Conservation (phyloP, 805 yeast species). For the Schwanniomyces sp. region DNA sequence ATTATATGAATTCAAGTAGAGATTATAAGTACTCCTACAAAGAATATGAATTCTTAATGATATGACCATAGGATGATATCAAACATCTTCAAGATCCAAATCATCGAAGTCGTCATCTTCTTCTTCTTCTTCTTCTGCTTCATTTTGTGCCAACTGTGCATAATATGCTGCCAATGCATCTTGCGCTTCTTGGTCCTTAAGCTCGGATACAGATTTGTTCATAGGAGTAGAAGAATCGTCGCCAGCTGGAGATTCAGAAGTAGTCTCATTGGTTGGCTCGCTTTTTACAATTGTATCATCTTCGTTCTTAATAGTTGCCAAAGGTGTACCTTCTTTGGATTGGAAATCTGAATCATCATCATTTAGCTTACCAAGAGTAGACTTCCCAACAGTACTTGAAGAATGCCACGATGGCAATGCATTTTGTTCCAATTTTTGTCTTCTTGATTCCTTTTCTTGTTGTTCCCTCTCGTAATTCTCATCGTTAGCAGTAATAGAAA, state of each 20-base stretch:
- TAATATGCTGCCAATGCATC: conserved; percentile 69
- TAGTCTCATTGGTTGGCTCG: conserved; percentile 10
- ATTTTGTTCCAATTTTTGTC: conserved; percentile 77
- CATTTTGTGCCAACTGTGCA: conserved; percentile 70
- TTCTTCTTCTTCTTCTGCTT: conserved; percentile 54
- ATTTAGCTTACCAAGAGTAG: conserved; percentile 54
- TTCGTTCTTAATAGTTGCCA: conserved; percentile 15
- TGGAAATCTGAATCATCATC: conserved; percentile 26
- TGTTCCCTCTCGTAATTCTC: conserved; percentile 69
- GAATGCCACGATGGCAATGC: conserved; percentile 97
- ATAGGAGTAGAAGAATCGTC: conserved; percentile 9
- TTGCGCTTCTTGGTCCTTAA: conserved; percentile 66
- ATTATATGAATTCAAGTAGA: background rate
- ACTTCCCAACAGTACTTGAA: conserved; percentile 81
- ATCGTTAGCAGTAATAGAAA: conserved; percentile 85
- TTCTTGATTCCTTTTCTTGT: conserved; percentile 64
- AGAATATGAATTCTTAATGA: no score
- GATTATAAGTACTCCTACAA: background rate
- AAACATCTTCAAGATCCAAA: conserved; percentile 22
- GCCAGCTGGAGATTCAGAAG: conserved; percentile 8
- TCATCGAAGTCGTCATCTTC: conserved; percentile 36
- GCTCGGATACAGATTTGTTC: conserved; percentile 26
- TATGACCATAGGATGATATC: background rate
- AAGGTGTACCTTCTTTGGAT: conserved; percentile 21
- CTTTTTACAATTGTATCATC: conserved; percentile 11